Conservation (phyloP, 129 eudicot species). For the Pulicaria dysenterica region DNA sequence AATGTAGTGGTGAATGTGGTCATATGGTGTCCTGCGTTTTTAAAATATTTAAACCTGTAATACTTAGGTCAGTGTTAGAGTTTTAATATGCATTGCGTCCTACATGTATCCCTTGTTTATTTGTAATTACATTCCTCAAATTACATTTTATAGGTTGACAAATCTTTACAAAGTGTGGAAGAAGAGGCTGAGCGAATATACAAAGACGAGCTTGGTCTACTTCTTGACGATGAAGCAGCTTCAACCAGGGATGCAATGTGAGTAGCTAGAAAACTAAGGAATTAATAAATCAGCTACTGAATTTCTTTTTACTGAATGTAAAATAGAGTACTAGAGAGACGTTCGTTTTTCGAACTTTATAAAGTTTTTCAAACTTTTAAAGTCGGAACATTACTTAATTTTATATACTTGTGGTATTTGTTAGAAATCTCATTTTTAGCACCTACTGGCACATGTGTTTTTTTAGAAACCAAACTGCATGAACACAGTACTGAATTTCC, state of each 20-base stretch:
- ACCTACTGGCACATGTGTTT: neutral
- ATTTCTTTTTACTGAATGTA: neutral
- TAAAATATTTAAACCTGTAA: too few relatives aligned
- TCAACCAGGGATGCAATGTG: slow-evolving; percentile 97
- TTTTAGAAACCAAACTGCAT: neutral
- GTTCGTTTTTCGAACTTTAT: neutral
- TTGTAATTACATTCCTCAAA: too few relatives aligned
- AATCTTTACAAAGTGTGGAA: slow-evolving; percentile 90
- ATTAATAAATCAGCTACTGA: neutral
- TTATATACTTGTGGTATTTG: neutral
- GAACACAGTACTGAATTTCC: neutral
- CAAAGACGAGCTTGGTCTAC: slow-evolving; percentile 81
- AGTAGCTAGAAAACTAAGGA: slow-evolving; percentile 30
- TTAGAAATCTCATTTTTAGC: neutral
- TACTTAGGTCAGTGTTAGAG: too few relatives aligned
- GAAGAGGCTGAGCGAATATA: slow-evolving; percentile 95
- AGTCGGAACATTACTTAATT: neutral
- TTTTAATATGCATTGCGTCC: too few relatives aligned
- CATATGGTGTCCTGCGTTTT: too few relatives aligned
- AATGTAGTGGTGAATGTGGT: too few relatives aligned
- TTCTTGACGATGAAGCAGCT: slow-evolving; percentile 95
- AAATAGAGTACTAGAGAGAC: slow-evolving; percentile 8
- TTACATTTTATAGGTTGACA: slow-evolving; percentile 63
- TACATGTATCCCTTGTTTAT: too few relatives aligned
- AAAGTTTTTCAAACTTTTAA: too few relatives aligned